Percentiles rank a stretch among this genome's conserved stretches.
Evolutionary conservation across 768 basidiomycete genomes (phyloP).

Genomic region (Thelephora aurantiotincta): DNA sequence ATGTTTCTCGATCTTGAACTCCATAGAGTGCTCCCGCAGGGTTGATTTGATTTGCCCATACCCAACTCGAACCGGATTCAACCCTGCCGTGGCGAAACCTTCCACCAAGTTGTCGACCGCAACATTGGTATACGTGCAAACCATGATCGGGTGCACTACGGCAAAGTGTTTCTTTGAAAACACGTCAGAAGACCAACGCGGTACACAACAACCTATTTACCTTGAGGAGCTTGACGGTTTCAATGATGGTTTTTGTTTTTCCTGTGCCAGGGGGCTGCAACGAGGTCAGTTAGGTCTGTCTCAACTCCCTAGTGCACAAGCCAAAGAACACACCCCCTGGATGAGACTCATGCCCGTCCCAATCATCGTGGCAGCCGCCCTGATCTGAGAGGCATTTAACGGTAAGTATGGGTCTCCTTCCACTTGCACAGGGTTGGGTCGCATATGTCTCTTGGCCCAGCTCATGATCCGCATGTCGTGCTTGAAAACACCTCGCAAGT

Average conservation of each 20-base stretch:
- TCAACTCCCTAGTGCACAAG: not conserved
- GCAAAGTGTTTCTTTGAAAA: constrained; percentile 51
- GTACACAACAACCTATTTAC: constrained; percentile 15
- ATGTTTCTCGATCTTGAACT: constrained; percentile 49
- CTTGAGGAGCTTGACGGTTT: constrained; percentile 71
- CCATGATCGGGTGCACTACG: constrained; percentile 70
- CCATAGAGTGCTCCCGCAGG: constrained; percentile 44
- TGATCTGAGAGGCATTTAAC: constrained; percentile 64
- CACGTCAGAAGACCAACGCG: not conserved
- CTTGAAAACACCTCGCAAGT: constrained; percentile 38
- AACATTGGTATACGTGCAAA: constrained; percentile 91
- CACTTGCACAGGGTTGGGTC: constrained; percentile 40
- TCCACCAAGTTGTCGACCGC: constrained; percentile 87
- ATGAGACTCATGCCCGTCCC: constrained; percentile 66
- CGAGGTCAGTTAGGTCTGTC: constrained; percentile 1
- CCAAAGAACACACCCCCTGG: constrained; percentile 54
- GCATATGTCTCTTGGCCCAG: constrained; percentile 64
- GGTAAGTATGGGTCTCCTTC: constrained; percentile 66
- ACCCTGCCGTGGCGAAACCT: constrained; percentile 42
- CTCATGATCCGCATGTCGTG: constrained; percentile 66
- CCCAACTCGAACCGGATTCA: constrained; percentile 71
- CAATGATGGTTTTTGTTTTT: constrained; percentile 87
- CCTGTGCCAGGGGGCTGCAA: constrained; percentile 80
- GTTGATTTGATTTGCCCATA: constrained; percentile 43
- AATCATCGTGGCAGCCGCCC: constrained; percentile 81